These are phyloP conservation scores for Penicillium sumatraense DNA, from an alignment of 2,329 filamentous ascomycete genomes.

Conservation along the genomic window DNA sequence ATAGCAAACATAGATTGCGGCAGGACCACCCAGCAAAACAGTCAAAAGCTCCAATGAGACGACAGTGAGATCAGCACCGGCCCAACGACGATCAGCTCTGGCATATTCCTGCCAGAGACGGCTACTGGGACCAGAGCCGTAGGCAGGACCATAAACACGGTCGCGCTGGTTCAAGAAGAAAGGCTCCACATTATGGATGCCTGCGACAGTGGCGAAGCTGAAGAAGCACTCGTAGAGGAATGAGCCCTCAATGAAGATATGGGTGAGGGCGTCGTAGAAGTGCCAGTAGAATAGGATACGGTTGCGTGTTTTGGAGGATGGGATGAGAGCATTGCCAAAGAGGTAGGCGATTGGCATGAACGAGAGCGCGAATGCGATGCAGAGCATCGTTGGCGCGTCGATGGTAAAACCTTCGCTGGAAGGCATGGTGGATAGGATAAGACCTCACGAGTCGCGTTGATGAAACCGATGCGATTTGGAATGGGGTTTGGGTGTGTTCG, in stretches of 20 bases:
- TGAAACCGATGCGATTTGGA: neutral
- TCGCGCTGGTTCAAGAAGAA: conserved; percentile 60
- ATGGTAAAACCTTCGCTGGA: conserved; percentile 38
- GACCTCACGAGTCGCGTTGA: neutral
- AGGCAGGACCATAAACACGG: conserved; percentile 63
- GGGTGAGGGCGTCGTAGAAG: conserved; percentile 87
- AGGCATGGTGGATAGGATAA: conserved; percentile 20
- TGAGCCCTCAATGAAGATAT: conserved; percentile 86
- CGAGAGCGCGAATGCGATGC: conserved; percentile 58
- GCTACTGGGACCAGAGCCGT: conserved; percentile 58
- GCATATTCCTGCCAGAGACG: conserved; percentile 69
- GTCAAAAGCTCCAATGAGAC: conserved; percentile 66
- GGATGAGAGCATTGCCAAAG: conserved; percentile 56
- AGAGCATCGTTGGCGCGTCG: conserved; percentile 56
- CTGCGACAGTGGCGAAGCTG: conserved; percentile 57
- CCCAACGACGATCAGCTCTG: conserved; percentile 67
- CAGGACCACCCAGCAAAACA: conserved; percentile 62
- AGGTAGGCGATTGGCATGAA: conserved; percentile 60
- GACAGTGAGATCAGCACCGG: conserved; percentile 61
- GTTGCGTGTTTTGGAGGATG: conserved; percentile 58
- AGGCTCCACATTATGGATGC: conserved; percentile 34
- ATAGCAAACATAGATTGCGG: conserved; percentile 63
- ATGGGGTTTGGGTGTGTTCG: neutral
- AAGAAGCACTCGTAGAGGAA: conserved; percentile 97
- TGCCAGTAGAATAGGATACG: conserved; percentile 94